Evolutionary conservation across 2,329 filamentous ascomycete species (phyloP).

Genomic region (Apiospora hydei): DNA sequence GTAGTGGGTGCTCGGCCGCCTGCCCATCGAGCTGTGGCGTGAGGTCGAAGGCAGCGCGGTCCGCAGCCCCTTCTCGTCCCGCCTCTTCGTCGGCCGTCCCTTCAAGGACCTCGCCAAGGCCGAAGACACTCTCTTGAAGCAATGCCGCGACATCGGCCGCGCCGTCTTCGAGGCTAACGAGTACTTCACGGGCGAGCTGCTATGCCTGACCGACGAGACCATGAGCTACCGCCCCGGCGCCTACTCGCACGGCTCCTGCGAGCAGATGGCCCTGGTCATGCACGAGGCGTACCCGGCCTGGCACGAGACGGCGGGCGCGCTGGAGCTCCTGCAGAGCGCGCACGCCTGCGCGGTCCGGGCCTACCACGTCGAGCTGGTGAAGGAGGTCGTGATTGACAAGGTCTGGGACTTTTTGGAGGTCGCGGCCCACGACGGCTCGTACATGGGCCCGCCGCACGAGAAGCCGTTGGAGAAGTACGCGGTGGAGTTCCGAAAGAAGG

Average conservation of each 20-base stretch:
- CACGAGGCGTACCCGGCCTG: conserved; percentile 34
- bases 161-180: conserved; percentile 22
- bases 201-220: conserved; percentile 29
- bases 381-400: not conserved
- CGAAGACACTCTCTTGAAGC: conserved; percentile 28
- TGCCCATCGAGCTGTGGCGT: conserved; percentile 33
- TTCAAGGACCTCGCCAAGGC: conserved; percentile 22
- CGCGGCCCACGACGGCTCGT: not conserved
- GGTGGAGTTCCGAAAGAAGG: no score
- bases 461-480: not conserved
- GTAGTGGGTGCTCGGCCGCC: conserved; percentile 24
- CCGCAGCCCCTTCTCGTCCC: conserved; percentile 35
- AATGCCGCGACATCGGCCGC: conserved; percentile 22
- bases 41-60: conserved; percentile 33
- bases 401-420: not conserved
- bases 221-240: conserved; percentile 15
- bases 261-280: conserved; percentile 31
- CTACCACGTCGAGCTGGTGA: not conserved
- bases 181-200: conserved; percentile 30
- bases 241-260: conserved; percentile 28
- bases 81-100: conserved; percentile 26
- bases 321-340: conserved; percentile 34
- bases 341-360: conserved; percentile 22
- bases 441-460: not conserved
- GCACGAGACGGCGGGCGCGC: conserved; percentile 34